Conservation (phyloP, 176 grass and related monocot genomes). For the Eragrostis curvula region DNA sequence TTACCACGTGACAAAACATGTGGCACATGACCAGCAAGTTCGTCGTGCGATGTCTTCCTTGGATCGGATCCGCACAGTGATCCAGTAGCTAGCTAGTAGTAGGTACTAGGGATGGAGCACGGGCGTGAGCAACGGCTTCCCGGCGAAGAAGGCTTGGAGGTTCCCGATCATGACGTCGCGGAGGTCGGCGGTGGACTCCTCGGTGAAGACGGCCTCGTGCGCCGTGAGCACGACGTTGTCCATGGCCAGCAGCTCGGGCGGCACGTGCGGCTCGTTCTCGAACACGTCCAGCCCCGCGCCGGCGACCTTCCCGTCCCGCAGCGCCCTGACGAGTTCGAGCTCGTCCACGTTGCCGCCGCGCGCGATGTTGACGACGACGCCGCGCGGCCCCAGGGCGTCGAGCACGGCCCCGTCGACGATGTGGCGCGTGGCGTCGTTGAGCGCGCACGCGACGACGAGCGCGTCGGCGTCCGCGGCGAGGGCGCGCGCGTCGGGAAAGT, state of each 20-base stretch:
- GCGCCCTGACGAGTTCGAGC: conserved; percentile 29
- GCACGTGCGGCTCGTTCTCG: conserved; percentile 46
- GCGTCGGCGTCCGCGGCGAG: conserved; percentile 52
- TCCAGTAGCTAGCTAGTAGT: no score
- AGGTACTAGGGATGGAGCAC: conserved; percentile 1
- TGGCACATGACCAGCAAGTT: no score
- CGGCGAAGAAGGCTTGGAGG: conserved; percentile 51
- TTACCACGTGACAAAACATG: no score
- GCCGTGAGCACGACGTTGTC: conserved; percentile 49
- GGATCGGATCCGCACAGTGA: no score
- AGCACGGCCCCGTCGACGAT: conserved; percentile 24
- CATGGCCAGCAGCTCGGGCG: conserved; percentile 47
- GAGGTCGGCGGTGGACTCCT: conserved; percentile 33
- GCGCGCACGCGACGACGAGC: no score
- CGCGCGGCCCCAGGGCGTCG: conserved; percentile 34
- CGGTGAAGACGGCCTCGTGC: conserved; percentile 9
- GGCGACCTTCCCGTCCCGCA: conserved; percentile 45
- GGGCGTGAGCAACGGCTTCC: conserved; percentile 36
- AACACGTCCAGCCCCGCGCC: conserved; percentile 60
- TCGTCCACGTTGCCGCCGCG: conserved; percentile 51
- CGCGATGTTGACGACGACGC: conserved; percentile 52
- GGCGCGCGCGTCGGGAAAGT: background rate
- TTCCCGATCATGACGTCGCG: conserved; percentile 6
- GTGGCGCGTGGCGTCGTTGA: conserved; percentile 36
- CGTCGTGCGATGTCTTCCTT: no score